phyloP scores from a whole-genome alignment of 805 yeast genomes.

The Wickerhamomyces rabaulensis region DNA sequence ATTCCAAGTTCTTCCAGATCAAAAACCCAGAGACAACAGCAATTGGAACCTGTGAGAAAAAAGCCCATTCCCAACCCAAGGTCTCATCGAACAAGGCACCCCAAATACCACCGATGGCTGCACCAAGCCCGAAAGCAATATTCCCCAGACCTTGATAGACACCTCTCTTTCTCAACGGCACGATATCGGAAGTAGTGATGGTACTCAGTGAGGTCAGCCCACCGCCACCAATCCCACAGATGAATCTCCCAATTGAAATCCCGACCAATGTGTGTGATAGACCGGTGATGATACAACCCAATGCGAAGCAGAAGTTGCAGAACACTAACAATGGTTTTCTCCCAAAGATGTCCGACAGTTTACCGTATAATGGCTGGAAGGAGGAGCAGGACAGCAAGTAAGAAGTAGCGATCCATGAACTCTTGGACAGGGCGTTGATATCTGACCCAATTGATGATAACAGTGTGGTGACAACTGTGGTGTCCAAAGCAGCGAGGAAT shows the following conservation, averaged over 20 bases:
- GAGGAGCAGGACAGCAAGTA: conserved; percentile 60
- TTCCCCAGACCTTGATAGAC: conserved; percentile 77
- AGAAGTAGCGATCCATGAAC: conserved; percentile 66
- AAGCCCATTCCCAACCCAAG: conserved; percentile 66
- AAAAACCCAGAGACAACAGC: conserved; percentile 36
- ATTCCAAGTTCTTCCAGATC: conserved; percentile 31
- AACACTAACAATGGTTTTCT: conserved; percentile 39
- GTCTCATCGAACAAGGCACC: conserved; percentile 51
- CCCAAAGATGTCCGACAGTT: conserved; percentile 61
- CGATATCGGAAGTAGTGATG: conserved; percentile 66
- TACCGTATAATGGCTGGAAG: conserved; percentile 62
- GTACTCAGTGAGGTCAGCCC: conserved; percentile 71
- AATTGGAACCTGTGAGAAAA: conserved; percentile 48
- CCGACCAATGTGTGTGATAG: conserved; percentile 15
- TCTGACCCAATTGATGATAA: conserved; percentile 62
- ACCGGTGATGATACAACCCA: conserved; percentile 41
- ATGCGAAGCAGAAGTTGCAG: conserved; percentile 33
- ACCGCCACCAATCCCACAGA: conserved; percentile 87
- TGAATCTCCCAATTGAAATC: conserved; percentile 50
- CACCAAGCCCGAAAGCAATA: conserved; percentile 66
- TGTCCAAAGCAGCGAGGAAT: conserved; percentile 56
- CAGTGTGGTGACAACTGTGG: conserved; percentile 60
- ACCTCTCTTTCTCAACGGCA: conserved; percentile 75
- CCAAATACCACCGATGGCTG: conserved; percentile 61
- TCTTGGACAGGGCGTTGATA: conserved; percentile 51